Percentiles rank a stretch among this genome's conserved stretches.
phyloP scores from a whole-genome alignment of 2,329 filamentous ascomycete genomes.

The Dothideomycetidae sp. region DNA sequence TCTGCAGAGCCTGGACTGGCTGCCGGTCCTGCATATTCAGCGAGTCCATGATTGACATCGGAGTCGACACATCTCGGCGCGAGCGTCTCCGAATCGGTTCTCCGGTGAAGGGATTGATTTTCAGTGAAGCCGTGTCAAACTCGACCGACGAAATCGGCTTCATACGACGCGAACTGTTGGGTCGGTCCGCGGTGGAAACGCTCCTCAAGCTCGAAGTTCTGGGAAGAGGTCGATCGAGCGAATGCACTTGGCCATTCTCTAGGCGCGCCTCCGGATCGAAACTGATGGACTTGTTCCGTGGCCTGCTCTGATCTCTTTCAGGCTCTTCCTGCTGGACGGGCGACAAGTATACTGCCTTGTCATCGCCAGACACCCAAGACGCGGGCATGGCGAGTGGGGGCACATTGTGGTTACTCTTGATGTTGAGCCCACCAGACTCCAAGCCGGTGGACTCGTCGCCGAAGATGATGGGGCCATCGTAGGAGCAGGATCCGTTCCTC shows the following conservation, averaged over 20 bases:
- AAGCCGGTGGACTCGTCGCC: slow-evolving; percentile 3
- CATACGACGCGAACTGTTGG: slow-evolving; percentile 4
- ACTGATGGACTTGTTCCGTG: slow-evolving; percentile 26
- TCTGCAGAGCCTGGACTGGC: background rate
- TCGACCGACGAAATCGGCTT: slow-evolving; percentile 1
- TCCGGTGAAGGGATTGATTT: slow-evolving; percentile 13
- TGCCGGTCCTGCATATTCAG: slow-evolving; percentile 5
- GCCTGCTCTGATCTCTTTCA: slow-evolving; percentile 2
- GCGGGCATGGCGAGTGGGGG: slow-evolving; percentile 4
- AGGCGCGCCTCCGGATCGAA: slow-evolving; percentile 28
- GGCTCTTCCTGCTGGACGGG: slow-evolving; percentile 1
- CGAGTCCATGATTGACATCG: slow-evolving; percentile 10
- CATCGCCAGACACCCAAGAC: slow-evolving; percentile 5
- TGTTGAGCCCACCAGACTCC: slow-evolving; percentile 9
- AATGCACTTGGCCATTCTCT: slow-evolving; percentile 26
- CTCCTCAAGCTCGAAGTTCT: slow-evolving; percentile 14
- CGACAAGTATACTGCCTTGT: slow-evolving; percentile 1
- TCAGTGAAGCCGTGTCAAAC: slow-evolving; percentile 3
- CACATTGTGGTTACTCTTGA: slow-evolving; percentile 6
- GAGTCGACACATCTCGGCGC: slow-evolving; percentile 9
- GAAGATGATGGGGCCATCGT: slow-evolving; percentile 7
- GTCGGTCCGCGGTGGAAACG: slow-evolving; percentile 4
- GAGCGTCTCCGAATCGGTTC: slow-evolving; percentile 11
- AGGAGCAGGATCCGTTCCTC: slow-evolving; percentile 6
- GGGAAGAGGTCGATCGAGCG: slow-evolving; percentile 25